Conservation (phyloP, 148 eudicot genomes). For the Silene latifolia region DNA sequence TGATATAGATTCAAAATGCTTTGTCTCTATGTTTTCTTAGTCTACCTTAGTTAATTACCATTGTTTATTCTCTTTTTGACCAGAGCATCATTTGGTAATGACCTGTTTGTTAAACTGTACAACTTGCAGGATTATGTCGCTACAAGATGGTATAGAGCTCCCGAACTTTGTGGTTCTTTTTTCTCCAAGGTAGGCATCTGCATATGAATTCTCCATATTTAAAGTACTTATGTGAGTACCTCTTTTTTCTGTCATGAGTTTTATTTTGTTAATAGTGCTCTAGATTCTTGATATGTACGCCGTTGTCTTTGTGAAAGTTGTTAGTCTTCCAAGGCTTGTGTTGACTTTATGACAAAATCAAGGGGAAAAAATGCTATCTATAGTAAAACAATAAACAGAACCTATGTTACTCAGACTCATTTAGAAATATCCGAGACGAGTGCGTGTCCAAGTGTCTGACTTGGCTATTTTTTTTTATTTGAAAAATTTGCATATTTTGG, state of each 20-base stretch:
- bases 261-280: background rate
- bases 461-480: too few species aligned
- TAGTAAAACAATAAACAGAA: too few species aligned
- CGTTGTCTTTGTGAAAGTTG: background rate
- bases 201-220: background rate
- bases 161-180: slow-evolving; percentile 90
- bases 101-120: background rate
- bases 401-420: too few species aligned
- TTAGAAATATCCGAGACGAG: too few species aligned
- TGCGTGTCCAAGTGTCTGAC: too few species aligned
- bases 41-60: too few species aligned
- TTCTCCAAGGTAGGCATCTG: slow-evolving; percentile 42
- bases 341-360: background rate
- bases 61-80: background rate
- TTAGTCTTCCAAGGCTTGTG: background rate
- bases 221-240: background rate
- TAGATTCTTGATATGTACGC: background rate
- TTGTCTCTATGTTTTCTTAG: background rate
- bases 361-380: background rate
- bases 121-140: slow-evolving; percentile 82
- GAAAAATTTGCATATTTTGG: too few species aligned
- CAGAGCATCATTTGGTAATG: background rate
- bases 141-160: slow-evolving; percentile 97
- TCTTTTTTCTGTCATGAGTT: background rate
- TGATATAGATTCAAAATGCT: slow-evolving; percentile 13